phyloP scores from a whole-genome alignment of 176 grass and related monocot species.

The Puya raimondii region DNA sequence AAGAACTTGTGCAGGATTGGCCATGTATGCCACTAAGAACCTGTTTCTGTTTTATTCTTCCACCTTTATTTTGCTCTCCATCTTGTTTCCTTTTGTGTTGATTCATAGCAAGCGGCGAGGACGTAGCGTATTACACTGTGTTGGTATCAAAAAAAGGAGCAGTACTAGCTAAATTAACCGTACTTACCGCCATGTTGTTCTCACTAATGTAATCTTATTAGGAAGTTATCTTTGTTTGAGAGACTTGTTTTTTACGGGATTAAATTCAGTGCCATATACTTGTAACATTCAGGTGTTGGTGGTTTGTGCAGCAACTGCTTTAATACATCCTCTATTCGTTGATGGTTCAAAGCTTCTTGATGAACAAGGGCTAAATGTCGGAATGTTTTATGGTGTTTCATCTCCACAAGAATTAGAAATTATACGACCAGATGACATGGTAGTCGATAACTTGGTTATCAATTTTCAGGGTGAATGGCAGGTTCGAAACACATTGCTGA shows the following conservation, averaged over 20 bases:
- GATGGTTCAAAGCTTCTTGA: conserved; percentile 46
- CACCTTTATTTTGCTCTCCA: neutral
- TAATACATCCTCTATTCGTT: conserved; percentile 71
- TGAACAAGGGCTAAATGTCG: conserved; percentile 37
- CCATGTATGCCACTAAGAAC: conserved; percentile 41
- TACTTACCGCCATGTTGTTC: too few species aligned
- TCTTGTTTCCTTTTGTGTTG: neutral
- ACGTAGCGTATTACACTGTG: too few species aligned
- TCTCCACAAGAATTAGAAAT: conserved; percentile 51
- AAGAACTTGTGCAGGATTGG: conserved; percentile 66
- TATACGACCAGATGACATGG: conserved; percentile 43
- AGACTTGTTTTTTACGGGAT: neutral
- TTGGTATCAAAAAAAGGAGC: too few species aligned
- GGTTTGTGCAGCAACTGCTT: conserved; percentile 50
- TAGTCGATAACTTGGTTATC: conserved; percentile 51
- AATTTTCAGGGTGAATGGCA: conserved; percentile 74
- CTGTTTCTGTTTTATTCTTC: neutral
- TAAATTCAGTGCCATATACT: neutral
- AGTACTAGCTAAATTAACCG: too few species aligned
- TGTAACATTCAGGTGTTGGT: conserved; percentile 7
- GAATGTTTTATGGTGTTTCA: conserved; percentile 50
- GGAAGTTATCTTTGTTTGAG: neutral
- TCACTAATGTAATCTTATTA: too few species aligned
- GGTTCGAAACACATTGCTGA: conserved; percentile 25
- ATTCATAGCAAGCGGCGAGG: neutral